phyloP scores from a whole-genome alignment of 306 rosid genomes.

The Prunus campanulata region DNA sequence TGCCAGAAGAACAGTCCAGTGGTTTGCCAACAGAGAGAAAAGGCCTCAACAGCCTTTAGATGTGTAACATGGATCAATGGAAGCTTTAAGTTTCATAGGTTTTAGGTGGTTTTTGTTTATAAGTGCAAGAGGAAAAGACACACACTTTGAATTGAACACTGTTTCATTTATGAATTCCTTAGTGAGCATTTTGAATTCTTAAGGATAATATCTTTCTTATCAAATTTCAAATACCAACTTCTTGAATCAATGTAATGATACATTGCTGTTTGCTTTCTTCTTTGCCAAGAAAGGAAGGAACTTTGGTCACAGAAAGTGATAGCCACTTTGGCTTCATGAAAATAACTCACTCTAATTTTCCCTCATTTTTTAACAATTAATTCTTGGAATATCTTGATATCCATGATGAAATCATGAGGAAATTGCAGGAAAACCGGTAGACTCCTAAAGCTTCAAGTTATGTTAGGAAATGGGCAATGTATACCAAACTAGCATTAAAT shows the following conservation, averaged over 20 bases:
- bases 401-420: not conserved
- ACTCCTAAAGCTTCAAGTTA: not conserved
- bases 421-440: not conserved
- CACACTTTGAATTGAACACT: not conserved
- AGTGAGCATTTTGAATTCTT: no score
- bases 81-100: not conserved
- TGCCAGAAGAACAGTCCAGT: conserved; percentile 80
- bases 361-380: not conserved
- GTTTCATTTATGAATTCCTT: not conserved
- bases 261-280: not conserved
- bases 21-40: conserved; percentile 85
- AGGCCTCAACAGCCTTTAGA: conserved; percentile 43
- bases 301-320: not conserved
- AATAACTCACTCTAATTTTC: not conserved
- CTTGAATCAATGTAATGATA: not conserved
- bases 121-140: not conserved
- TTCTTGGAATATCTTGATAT: not conserved
- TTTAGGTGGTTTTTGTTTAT: conserved; percentile 3
- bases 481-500: not conserved
- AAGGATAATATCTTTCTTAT: not conserved
- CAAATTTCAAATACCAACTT: not conserved
- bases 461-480: not conserved
- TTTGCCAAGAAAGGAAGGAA: not conserved
- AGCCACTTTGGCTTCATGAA: not conserved
- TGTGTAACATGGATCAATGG: conserved; percentile 36